phyloP scores from a whole-genome alignment of 2,329 filamentous ascomycete species.

The Coniochaeta ligniaria region DNA sequence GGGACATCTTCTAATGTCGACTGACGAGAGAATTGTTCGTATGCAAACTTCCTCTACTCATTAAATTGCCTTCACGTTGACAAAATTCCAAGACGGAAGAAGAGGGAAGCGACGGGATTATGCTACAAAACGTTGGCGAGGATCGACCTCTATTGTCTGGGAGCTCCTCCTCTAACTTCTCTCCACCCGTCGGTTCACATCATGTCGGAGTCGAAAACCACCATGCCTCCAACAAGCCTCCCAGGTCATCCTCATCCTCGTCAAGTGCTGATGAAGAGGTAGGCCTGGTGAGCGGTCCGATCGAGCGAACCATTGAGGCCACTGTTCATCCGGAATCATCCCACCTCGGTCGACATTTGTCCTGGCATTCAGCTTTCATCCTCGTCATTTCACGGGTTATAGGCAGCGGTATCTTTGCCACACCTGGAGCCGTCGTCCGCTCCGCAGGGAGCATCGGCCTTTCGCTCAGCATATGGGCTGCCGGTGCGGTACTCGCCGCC shows the following conservation, averaged over 20 bases:
- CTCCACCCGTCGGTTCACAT: background rate
- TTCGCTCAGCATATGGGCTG: conserved; percentile 54
- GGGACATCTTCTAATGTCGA: background rate
- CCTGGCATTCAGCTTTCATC: conserved; percentile 58
- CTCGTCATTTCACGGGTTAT: conserved; percentile 63
- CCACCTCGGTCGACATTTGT: conserved; percentile 49
- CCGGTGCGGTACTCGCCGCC: conserved; percentile 53
- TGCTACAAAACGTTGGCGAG: background rate
- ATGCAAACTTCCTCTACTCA: background rate
- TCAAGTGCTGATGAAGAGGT: background rate
- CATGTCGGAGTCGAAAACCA: background rate
- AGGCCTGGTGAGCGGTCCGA: background rate
- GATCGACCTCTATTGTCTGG: background rate
- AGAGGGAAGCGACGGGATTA: background rate
- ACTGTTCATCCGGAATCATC: conserved; percentile 53
- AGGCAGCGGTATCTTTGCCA: conserved; percentile 66
- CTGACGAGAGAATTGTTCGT: background rate
- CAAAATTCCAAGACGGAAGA: background rate
- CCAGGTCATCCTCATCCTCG: background rate
- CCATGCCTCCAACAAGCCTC: background rate
- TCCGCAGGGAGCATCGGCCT: conserved; percentile 61
- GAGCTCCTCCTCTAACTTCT: background rate
- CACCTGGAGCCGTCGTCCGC: conserved; percentile 59
- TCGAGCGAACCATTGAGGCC: conserved; percentile 37
- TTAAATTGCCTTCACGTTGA: background rate